These are phyloP conservation scores for Solanum clarkiae DNA, from an alignment of 257 asterid species.

Conservation along the genomic window DNA sequence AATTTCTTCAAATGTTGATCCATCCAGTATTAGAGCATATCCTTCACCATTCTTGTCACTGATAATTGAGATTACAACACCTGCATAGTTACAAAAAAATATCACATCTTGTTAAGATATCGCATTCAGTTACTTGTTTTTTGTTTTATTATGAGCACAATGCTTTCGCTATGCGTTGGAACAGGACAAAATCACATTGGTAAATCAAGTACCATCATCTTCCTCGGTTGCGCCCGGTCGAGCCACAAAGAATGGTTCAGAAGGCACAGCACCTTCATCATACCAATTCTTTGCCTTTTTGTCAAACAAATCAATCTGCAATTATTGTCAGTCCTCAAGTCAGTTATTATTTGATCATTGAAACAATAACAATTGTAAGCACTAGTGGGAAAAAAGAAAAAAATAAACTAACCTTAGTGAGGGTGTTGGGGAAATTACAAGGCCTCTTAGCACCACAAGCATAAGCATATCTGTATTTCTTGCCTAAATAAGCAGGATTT, in stretches of 20 bases:
- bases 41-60: constrained; percentile 85
- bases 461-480: constrained; percentile 76
- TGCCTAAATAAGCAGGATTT: constrained; percentile 59
- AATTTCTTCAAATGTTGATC: constrained; percentile 77
- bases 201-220: constrained; percentile 65
- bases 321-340: not conserved
- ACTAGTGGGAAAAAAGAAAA: not conserved
- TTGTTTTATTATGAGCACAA: not conserved
- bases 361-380: not conserved
- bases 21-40: constrained; percentile 71
- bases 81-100: constrained; percentile 16
- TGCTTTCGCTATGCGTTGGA: not conserved
- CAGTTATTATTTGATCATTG: not conserved
- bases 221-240: constrained; percentile 76
- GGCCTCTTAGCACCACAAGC: constrained; percentile 97
- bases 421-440: constrained; percentile 91
- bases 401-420: constrained; percentile 51
- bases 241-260: constrained; percentile 86
- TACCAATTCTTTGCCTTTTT: constrained; percentile 85
- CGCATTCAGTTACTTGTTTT: not conserved
- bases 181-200: not conserved
- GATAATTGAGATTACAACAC: constrained; percentile 73
- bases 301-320: constrained; percentile 29
- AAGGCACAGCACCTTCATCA: constrained; percentile 74
- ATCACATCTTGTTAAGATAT: not conserved